phyloP scores from a whole-genome alignment of 768 basidiomycete species.

The Termitomyces eurrhizus region DNA sequence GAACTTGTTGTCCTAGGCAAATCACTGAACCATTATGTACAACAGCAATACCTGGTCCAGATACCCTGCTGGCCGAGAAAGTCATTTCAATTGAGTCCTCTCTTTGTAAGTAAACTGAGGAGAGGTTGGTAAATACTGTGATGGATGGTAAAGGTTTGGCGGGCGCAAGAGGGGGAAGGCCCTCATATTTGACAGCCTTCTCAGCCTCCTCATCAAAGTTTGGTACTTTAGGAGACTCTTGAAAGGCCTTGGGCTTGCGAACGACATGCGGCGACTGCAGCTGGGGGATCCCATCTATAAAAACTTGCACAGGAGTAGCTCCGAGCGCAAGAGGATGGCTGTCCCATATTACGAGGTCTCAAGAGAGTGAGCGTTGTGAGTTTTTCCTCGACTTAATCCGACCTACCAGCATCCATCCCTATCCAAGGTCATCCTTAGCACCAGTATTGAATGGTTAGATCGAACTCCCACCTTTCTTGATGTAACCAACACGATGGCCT shows the following conservation, averaged over 20 bases:
- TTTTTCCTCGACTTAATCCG: neutral
- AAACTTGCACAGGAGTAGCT: constrained; percentile 85
- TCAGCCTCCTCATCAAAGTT: constrained; percentile 67
- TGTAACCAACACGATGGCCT: constrained; percentile 77
- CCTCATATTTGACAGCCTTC: constrained; percentile 60
- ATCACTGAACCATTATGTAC: constrained; percentile 42
- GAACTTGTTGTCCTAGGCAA: constrained; percentile 37
- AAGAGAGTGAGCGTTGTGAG: neutral
- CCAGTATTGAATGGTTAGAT: neutral
- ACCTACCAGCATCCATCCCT: constrained; percentile 75
- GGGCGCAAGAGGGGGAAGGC: constrained; percentile 67
- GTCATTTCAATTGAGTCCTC: constrained; percentile 26
- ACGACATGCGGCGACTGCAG: constrained; percentile 42
- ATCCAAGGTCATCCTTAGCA: neutral
- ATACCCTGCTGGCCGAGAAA: constrained; percentile 19
- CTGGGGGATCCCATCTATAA: constrained; percentile 87
- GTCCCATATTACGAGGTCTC: constrained; percentile 81
- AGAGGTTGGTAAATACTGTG: constrained; percentile 65
- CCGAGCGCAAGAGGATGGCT: constrained; percentile 82
- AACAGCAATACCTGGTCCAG: constrained; percentile 32
- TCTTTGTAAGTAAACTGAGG: constrained; percentile 34
- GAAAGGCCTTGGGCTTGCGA: constrained; percentile 47
- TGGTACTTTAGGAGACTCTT: constrained; percentile 53
- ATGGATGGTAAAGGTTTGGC: constrained; percentile 27
- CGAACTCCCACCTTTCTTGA: constrained; percentile 49